Percentiles rank a stretch among this genome's conserved stretches.
phyloP scores from a whole-genome alignment of 371 early-diverging fungal genomes.

The Apophysomyces trapeziformis region DNA sequence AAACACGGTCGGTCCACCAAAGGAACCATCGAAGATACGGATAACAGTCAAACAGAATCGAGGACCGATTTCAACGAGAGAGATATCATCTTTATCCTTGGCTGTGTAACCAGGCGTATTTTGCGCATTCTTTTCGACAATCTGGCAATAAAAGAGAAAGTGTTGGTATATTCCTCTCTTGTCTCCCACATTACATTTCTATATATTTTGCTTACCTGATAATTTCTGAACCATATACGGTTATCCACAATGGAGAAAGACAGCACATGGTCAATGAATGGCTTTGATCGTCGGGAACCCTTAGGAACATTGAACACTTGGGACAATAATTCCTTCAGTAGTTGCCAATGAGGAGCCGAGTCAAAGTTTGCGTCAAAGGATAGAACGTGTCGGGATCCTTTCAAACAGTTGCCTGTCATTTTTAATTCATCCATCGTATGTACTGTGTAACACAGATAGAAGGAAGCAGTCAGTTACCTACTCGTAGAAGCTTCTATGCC shows the following conservation, averaged over 20 bases:
- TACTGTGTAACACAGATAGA: slow-evolving; percentile 48
- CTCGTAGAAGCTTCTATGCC: not conserved
- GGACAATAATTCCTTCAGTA: slow-evolving; percentile 90
- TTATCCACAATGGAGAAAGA: slow-evolving; percentile 89
- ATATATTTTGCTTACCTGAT: slow-evolving; percentile 67
- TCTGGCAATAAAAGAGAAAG: slow-evolving; percentile 31
- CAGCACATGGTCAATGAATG: slow-evolving; percentile 95
- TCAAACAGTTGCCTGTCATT: slow-evolving; percentile 97
- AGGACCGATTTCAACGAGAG: slow-evolving; percentile 97
- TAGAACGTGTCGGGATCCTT: slow-evolving; percentile 94
- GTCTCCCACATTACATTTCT: not conserved
- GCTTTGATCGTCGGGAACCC: slow-evolving; percentile 89
- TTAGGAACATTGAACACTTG: slow-evolving; percentile 92
- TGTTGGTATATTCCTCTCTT: not conserved
- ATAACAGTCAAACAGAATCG: slow-evolving; percentile 93
- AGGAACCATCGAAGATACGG: slow-evolving; percentile 93
- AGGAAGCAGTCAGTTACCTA: slow-evolving; percentile 3
- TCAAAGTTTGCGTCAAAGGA: slow-evolving; percentile 95
- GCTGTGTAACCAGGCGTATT: slow-evolving; percentile 57
- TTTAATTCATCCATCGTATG: slow-evolving; percentile 98
- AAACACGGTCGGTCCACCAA: slow-evolving; percentile 90
- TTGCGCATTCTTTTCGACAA: slow-evolving; percentile 58
- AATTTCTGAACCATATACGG: slow-evolving; percentile 96
- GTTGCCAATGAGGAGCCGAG: slow-evolving; percentile 74
- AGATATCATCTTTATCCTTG: slow-evolving; percentile 71